These are phyloP conservation scores for Ustilago lituana DNA, from an alignment of 1,284 basidiomycete genomes.

Conservation along the genomic window DNA sequence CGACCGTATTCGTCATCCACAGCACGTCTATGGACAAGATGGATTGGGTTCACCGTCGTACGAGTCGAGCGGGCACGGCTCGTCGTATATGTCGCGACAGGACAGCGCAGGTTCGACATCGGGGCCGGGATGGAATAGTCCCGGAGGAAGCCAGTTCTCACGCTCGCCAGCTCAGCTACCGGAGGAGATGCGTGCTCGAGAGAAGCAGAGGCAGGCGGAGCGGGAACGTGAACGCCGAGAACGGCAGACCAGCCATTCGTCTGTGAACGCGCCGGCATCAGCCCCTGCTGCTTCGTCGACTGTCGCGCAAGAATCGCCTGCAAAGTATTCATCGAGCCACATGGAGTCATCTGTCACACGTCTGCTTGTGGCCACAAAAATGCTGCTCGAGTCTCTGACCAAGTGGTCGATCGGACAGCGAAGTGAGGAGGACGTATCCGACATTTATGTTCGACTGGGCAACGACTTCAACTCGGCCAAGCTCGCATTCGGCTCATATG, in stretches of 20 bases:
- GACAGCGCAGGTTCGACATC: conserved; percentile 40
- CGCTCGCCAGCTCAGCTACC: conserved; percentile 48
- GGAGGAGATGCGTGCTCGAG: conserved; percentile 49
- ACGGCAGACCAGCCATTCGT: conserved; percentile 39
- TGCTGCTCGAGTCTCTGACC: conserved; percentile 88
- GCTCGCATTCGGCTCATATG: conserved; percentile 82
- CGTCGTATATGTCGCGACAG: conserved; percentile 31
- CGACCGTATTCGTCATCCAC: conserved; percentile 45
- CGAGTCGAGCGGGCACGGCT: conserved; percentile 19
- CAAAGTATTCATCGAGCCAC: conserved; percentile 59
- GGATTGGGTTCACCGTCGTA: conserved; percentile 20
- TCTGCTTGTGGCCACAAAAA: conserved; percentile 92
- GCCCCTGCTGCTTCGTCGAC: conserved; percentile 5
- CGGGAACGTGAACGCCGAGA: conserved; percentile 37
- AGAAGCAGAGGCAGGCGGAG: conserved; percentile 43
- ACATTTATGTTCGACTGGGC: conserved; percentile 93
- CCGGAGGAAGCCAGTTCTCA: conserved; percentile 14
- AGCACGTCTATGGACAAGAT: conserved; percentile 39
- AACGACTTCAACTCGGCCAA: conserved; percentile 97
- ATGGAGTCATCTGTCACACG: conserved; percentile 93
- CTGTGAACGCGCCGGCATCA: conserved; percentile 12
- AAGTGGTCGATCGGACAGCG: conserved; percentile 73
- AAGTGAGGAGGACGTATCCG: conserved; percentile 86
- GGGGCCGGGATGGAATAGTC: conserved; percentile 26
- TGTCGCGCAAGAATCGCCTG: conserved; percentile 17